phyloP scores from a whole-genome alignment of 192 early-diverging fungal species.

The Entomortierella parvispora region DNA sequence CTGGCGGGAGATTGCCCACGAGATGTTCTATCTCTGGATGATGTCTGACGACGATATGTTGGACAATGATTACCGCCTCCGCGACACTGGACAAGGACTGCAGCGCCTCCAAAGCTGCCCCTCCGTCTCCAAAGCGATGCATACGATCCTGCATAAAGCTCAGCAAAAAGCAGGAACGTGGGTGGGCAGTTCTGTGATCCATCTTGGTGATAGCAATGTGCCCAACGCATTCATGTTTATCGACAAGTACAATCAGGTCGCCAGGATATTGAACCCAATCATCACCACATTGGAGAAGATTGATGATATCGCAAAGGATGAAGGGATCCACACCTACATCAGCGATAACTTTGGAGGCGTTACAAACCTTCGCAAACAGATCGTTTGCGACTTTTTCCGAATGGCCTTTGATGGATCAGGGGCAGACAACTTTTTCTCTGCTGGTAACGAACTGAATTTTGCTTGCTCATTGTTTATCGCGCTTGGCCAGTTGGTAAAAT shows the following conservation, averaged over 20 bases:
- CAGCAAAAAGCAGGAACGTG: constrained; percentile 86
- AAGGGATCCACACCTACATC: constrained; percentile 74
- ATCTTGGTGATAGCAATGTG: constrained; percentile 98
- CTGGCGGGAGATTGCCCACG: constrained; percentile 96
- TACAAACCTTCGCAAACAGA: constrained; percentile 71
- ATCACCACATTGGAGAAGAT: constrained; percentile 79
- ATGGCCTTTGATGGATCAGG: constrained; percentile 98
- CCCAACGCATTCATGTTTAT: constrained; percentile 99
- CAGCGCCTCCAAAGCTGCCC: constrained; percentile 95
- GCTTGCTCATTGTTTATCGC: background rate
- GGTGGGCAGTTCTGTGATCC: constrained; percentile 96
- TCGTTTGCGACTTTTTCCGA: constrained; percentile 94
- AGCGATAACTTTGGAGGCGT: constrained; percentile 73
- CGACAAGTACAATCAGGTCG: constrained; percentile 98
- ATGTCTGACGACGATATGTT: constrained; percentile 92
- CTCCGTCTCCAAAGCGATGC: constrained; percentile 84
- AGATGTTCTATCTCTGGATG: constrained; percentile 98
- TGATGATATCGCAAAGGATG: constrained; percentile 65
- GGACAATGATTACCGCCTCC: constrained; percentile 84
- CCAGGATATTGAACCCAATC: constrained; percentile 93
- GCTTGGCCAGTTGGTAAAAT: too few species aligned
- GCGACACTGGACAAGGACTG: constrained; percentile 97
- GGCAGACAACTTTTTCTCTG: constrained; percentile 90
- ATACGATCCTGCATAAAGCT: constrained; percentile 88
- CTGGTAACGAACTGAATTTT: constrained; percentile 60